Evolutionary conservation across 345 rosid species (phyloP).

Genomic region (Eutrema japonicum): DNA sequence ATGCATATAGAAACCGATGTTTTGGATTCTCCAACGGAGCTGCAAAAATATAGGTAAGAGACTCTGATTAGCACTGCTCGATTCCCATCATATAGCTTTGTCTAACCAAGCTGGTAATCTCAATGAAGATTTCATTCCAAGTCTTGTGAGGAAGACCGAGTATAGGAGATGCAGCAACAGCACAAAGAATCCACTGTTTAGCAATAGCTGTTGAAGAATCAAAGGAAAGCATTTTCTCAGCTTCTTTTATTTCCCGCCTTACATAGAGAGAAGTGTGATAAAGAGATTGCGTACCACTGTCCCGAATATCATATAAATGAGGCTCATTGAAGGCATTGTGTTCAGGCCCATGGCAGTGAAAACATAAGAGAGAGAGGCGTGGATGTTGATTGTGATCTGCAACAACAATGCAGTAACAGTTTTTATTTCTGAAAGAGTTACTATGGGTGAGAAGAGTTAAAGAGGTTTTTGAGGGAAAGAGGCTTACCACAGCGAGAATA

Average conservation of each 20-base stretch:
- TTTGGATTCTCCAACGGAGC: neutral
- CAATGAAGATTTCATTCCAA: slow-evolving; percentile 74
- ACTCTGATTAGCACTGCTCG: neutral
- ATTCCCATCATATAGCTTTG: slow-evolving; percentile 55
- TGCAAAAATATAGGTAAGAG: neutral
- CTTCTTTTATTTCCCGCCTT: neutral
- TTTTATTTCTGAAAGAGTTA: neutral
- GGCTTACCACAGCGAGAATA: slow-evolving; percentile 78
- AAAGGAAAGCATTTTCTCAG: slow-evolving; percentile 17
- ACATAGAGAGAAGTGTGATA: neutral
- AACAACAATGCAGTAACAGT: slow-evolving; percentile 27
- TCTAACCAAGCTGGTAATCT: slow-evolving; percentile 84
- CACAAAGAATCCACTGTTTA: slow-evolving; percentile 82
- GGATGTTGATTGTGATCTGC: slow-evolving; percentile 91
- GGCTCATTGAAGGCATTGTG: slow-evolving; percentile 75
- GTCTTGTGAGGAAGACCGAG: slow-evolving; percentile 73
- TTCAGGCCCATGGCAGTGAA: slow-evolving; percentile 80
- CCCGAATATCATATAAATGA: slow-evolving; percentile 77
- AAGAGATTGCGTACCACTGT: slow-evolving; percentile 59
- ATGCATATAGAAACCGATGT: too few relatives aligned
- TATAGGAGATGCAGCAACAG: slow-evolving; percentile 81
- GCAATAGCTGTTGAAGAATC: slow-evolving; percentile 61
- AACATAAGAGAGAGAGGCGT: slow-evolving; percentile 72
- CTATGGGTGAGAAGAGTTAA: neutral
- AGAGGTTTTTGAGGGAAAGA: neutral